Evolutionary conservation across 352 stramenopile species (phyloP).

Genomic region (Albugo laibachii): DNA sequence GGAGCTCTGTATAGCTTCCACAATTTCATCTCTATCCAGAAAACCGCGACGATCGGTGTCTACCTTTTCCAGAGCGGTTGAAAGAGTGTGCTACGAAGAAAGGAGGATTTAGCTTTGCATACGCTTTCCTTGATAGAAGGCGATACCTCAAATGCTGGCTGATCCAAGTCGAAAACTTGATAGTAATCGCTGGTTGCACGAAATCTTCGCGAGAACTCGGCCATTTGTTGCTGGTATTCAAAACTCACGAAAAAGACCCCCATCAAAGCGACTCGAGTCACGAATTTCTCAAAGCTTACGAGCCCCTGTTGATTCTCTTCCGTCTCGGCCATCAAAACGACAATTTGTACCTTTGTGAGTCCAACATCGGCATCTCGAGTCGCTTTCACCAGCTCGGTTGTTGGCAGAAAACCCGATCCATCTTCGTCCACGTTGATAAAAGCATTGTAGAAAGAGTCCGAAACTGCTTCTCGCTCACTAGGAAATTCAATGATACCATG

Average conservation of each 20-base stretch:
- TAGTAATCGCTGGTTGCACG: conserved; percentile 63
- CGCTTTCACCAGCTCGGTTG: conserved; percentile 31
- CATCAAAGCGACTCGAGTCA: conserved; percentile 40
- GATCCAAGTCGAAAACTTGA: conserved; percentile 49
- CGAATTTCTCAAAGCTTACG: conserved; percentile 57
- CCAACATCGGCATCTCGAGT: conserved; percentile 41
- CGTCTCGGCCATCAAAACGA: conserved; percentile 38
- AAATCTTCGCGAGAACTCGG: conserved; percentile 34
- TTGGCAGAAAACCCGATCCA: conserved; percentile 31
- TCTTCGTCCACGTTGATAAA: conserved; percentile 52
- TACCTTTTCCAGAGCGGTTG: conserved; percentile 31
- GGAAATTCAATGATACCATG: conserved; percentile 36
- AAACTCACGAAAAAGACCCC: conserved; percentile 40
- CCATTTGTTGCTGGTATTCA: conserved; percentile 38
- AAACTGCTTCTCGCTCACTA: conserved; percentile 38
- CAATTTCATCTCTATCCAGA: conserved; percentile 29
- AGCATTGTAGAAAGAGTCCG: conserved; percentile 50
- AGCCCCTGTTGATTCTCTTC: conserved; percentile 60
- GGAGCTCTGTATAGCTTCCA: conserved; percentile 28
- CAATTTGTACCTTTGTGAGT: conserved; percentile 58
- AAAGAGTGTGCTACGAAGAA: conserved; percentile 22
- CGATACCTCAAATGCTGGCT: conserved; percentile 50
- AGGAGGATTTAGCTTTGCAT: not conserved
- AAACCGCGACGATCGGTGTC: conserved; percentile 39
- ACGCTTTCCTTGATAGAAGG: not conserved